Percentiles rank a stretch among this genome's conserved stretches.
These are phyloP conservation scores for Miscanthus sacchariflorus DNA, from an alignment of 202 grass and related monocot species.

Conservation along the genomic window DNA sequence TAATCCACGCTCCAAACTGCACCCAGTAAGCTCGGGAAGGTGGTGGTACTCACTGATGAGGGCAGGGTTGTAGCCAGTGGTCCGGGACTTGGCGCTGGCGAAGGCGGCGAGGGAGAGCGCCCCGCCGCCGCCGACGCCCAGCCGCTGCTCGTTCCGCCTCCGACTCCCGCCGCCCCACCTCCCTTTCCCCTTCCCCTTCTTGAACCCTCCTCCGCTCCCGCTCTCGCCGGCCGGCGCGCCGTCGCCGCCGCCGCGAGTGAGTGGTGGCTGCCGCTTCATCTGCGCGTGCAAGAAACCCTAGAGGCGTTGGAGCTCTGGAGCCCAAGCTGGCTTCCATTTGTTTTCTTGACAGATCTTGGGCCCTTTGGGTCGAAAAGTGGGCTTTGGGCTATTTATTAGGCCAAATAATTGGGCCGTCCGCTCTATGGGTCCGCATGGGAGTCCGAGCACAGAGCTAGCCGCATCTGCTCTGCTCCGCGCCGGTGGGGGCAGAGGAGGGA, in stretches of 20 bases:
- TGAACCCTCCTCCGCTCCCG: slow-evolving; percentile 5
- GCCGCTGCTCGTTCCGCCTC: slow-evolving; percentile 70
- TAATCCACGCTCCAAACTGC: neutral
- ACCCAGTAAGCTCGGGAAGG: neutral
- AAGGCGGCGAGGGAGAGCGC: slow-evolving; percentile 87
- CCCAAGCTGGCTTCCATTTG: neutral
- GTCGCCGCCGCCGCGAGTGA: neutral
- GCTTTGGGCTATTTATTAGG: neutral
- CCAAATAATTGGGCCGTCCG: neutral
- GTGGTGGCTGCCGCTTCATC: slow-evolving; percentile 50
- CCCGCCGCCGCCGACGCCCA: slow-evolving; percentile 69
- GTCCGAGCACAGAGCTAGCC: too few relatives aligned
- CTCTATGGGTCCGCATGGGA: too few relatives aligned
- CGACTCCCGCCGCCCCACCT: slow-evolving; percentile 48
- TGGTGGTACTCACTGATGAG: slow-evolving; percentile 62
- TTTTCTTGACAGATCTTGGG: neutral
- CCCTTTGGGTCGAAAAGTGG: neutral
- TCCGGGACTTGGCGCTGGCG: slow-evolving; percentile 75
- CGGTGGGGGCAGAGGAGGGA: too few relatives aligned
- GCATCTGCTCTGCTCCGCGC: too few relatives aligned
- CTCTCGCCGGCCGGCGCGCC: neutral
- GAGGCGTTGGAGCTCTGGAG: neutral
- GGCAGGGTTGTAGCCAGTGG: slow-evolving; percentile 77
- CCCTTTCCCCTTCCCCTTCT: slow-evolving; percentile 50
- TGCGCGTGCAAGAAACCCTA: slow-evolving; percentile 39